phyloP scores from a whole-genome alignment of 2,329 filamentous ascomycete species.

The Ceratocystis harringtonii region DNA sequence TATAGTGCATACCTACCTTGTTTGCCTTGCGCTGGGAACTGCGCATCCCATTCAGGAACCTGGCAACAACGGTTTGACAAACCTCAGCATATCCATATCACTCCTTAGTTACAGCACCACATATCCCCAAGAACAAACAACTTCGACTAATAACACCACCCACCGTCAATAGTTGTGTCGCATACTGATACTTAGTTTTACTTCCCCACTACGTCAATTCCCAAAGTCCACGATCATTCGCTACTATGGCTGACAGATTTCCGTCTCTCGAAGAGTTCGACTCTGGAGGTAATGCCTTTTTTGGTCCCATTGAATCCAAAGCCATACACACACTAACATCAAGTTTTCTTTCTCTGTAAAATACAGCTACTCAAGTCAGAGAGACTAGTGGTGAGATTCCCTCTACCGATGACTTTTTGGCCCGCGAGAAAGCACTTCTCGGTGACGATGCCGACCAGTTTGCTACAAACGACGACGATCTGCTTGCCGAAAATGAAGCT shows the following conservation, averaged over 20 bases:
- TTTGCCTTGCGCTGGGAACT: neutral
- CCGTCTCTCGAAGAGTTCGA: conserved; percentile 68
- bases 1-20: neutral
- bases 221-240: neutral
- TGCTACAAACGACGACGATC: conserved; percentile 53
- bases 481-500: conserved; percentile 47
- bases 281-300: conserved; percentile 36
- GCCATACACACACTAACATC: neutral
- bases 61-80: conserved; percentile 4
- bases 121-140: neutral
- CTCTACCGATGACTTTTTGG: conserved; percentile 70
- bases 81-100: neutral
- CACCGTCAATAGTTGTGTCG: neutral
- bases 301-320: neutral
- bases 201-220: neutral
- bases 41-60: conserved; percentile 10
- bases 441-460: conserved; percentile 93
- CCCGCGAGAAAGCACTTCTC: conserved; percentile 75
- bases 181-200: neutral
- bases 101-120: neutral
- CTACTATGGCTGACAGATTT: conserved; percentile 58
- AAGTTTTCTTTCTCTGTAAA: neutral
- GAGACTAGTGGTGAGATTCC: conserved; percentile 38
- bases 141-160: neutral
- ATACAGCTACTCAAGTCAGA: conserved; percentile 48